These are phyloP conservation scores for Vitis hybrid DNA, from an alignment of 177 flowering plant species.

Conservation along the genomic window DNA sequence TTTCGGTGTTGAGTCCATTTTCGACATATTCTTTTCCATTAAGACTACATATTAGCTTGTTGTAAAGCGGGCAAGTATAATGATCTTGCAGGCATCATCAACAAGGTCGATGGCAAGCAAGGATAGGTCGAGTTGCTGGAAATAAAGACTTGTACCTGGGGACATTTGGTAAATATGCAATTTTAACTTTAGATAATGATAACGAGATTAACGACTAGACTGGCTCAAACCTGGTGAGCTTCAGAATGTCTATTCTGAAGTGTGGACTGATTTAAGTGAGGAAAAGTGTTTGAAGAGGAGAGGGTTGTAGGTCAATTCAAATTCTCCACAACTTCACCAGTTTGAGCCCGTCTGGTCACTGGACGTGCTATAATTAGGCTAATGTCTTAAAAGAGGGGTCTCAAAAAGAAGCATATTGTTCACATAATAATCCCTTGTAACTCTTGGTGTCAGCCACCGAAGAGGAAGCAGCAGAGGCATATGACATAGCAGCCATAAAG, in stretches of 20 bases:
- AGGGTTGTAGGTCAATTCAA: no score
- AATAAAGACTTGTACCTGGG: conserved; percentile 91
- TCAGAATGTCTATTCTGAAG: no score
- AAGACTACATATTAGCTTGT: neutral
- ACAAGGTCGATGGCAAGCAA: conserved; percentile 96
- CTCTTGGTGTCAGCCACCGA: conserved; percentile 59
- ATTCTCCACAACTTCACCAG: no score
- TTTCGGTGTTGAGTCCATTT: neutral
- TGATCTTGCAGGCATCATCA: conserved; percentile 75
- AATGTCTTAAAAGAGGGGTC: no score
- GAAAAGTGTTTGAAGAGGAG: no score
- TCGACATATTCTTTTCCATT: neutral
- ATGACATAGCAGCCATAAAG: conserved; percentile 93
- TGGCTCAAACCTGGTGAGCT: neutral
- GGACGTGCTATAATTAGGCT: no score
- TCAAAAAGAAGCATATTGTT: neutral
- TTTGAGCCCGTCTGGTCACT: neutral
- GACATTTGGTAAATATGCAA: conserved; percentile 59
- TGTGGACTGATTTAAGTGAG: no score
- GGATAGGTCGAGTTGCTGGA: conserved; percentile 94
- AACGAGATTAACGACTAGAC: neutral
- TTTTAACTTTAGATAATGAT: neutral
- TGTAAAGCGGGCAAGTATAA: neutral
- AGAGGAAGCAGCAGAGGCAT: conserved; percentile 97
- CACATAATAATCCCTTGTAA: neutral